Base-by-base conservation (phyloP, 2,329 filamentous ascomycete species). In the Thermoascus crustaceus region DNA sequence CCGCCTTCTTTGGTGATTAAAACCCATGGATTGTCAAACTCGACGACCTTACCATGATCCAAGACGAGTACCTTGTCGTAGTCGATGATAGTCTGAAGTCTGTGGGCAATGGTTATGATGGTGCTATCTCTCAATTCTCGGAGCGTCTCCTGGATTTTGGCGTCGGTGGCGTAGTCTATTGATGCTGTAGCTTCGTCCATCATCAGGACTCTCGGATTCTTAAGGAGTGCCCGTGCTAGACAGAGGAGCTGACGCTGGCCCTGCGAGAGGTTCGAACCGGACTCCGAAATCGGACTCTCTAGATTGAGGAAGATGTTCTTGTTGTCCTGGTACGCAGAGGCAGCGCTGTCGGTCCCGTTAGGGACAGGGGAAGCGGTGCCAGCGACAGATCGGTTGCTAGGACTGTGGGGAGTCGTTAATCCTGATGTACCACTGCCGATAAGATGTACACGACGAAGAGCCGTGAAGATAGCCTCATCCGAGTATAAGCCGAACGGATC, bases 181-280 rank as follows among this genome's bases (percentile, higher is more conserved):
- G 85, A 94, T 0, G 91, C 91, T 0, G 91, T 98, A 1, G 91
- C 91, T 68, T 98, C 91, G 61, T 98, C 91, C 91, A 98, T 96
- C 54, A 98, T 82, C n/a, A 98, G 71, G 2, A 98, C 87, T 45
- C 84, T 88, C 0, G 91, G 88, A 21, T 78, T 76, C 64, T 94
- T 95, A 44, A 98, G 80, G 47, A 98, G 77, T 0, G 91, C 91
- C 37, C 91, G 81, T 0, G 89, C 91, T 7, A 98, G 77, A 56
- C 91, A 98, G 37, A 98, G 71, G 7, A 98, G 80, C 61, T 98
- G 91, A 5, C 91, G 80, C 59, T 98, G 91, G 30, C 91, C 91
- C 61, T 98, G 91, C 0, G 89, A 96, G 7, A 98, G 73, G 53
- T 98, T 98, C 43, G 82, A 82, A 31, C 91, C 91, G 0, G 88